Evolutionary conservation across 495 filamentous ascomycete species (phyloP).

Genomic region (Neurospora sp.): DNA sequence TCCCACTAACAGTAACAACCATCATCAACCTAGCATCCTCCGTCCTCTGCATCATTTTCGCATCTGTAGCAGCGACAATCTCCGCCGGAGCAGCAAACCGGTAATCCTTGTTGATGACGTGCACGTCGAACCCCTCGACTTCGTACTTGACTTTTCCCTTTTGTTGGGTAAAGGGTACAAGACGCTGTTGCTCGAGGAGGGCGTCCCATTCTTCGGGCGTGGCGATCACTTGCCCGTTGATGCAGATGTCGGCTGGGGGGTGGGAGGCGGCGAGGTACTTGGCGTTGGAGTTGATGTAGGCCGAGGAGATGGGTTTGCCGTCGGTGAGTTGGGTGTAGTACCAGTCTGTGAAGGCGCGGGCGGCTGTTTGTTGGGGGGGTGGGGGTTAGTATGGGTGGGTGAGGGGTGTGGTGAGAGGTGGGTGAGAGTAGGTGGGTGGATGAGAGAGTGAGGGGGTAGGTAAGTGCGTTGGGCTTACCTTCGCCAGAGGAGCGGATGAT

Average conservation of each 20-base stretch:
- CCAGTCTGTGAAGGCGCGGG: conserved; percentile 29
- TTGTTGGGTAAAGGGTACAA: no score
- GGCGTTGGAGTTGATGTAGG: conserved; percentile 29
- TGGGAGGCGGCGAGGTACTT: conserved; percentile 22
- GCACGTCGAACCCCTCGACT: conserved; percentile 58
- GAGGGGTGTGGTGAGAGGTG: no score
- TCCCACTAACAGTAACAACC: conserved; percentile 55
- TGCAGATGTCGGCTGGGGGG: conserved; percentile 32
- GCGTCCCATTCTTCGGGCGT: conserved; percentile 29
- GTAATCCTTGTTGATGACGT: conserved; percentile 61
- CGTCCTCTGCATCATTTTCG: conserved; percentile 2
- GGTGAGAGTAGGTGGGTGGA: no score
- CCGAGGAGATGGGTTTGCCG: conserved; percentile 18
- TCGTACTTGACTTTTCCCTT: conserved; percentile 37
- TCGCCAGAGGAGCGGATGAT: conserved; percentile 18
- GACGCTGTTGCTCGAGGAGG: conserved; percentile 28
- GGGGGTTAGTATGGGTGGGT: neutral
- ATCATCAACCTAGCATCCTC: conserved; percentile 56
- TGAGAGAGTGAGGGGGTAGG: neutral
- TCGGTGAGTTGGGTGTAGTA: conserved; percentile 32
- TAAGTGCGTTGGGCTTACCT: conserved; percentile 12
- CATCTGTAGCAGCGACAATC: conserved; percentile 8
- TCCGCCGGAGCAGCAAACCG: conserved; percentile 25
- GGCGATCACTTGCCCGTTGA: conserved; percentile 31
- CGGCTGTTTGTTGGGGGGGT: conserved; percentile 18